Percentiles rank a stretch among this genome's conserved stretches.
These are phyloP conservation scores for Fusarium staphyleae DNA, from an alignment of 2,329 filamentous ascomycete genomes.

Conservation along the genomic window DNA sequence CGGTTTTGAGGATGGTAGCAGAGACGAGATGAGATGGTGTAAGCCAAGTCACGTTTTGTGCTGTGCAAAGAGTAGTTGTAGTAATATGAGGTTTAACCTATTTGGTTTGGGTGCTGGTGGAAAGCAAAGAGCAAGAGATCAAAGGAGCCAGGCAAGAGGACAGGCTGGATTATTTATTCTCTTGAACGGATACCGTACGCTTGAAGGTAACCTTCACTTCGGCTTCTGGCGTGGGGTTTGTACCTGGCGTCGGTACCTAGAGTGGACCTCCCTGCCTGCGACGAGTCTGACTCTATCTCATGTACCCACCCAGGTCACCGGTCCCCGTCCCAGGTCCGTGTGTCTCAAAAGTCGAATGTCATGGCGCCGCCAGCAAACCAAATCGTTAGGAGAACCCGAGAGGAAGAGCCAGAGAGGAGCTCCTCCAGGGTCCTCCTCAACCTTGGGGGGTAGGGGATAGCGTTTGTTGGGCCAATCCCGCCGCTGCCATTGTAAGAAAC, in stretches of 20 bases:
- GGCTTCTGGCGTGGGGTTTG: not conserved
- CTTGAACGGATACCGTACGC: too few species aligned
- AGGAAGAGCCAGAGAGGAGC: constrained; percentile 13
- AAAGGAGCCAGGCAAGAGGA: too few species aligned
- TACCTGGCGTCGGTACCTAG: constrained; percentile 21
- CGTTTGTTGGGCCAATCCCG: constrained; percentile 26
- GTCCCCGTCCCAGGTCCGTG: not conserved
- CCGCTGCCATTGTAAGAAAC: constrained; percentile 36
- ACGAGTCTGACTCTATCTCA: constrained; percentile 4
- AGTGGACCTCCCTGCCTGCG: constrained; percentile 18
- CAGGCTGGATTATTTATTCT: too few species aligned
- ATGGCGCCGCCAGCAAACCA: constrained; percentile 21
- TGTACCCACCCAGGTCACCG: constrained; percentile 7
- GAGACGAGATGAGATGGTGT: too few species aligned
- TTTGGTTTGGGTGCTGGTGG: too few species aligned
- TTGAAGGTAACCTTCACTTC: not conserved
- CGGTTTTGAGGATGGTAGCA: not conserved
- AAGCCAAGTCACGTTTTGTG: too few species aligned
- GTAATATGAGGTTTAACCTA: too few species aligned
- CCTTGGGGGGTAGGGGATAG: not conserved
- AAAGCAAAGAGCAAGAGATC: too few species aligned
- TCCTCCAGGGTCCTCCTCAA: constrained; percentile 3
- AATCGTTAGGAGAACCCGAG: constrained; percentile 33
- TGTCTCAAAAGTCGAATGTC: constrained; percentile 30
- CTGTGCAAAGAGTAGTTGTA: too few species aligned